Evolutionary conservation across 2,329 filamentous ascomycete genomes (phyloP), one percentile per base, ranked within the genome.

Genomic region (Fusarium verticillioides): DNA sequence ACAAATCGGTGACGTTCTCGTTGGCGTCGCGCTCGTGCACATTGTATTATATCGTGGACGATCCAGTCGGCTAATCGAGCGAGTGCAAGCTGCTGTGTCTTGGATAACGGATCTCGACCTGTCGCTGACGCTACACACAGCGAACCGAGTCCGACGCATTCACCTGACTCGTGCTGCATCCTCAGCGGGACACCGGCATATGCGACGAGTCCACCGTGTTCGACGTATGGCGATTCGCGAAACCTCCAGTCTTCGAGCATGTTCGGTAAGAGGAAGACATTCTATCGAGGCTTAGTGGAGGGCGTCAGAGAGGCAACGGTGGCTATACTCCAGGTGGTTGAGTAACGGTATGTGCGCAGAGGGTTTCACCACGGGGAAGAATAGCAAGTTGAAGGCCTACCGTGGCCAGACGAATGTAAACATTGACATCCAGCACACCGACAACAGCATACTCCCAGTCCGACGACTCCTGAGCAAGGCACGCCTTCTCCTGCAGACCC

Each of bases 381-480:
- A 84, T 78, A 21, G 80, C 82, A 2, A 86, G 72, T 1, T 83
- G 79, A 8, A 86, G 75, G 4, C 84, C 84, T 4, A 82, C 79
- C 1, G 84, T 83, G 6, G 81, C 84, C 30, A 86, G 65, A 19
- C 85, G 82, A 8, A 81, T 83, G 69, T 83, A 86, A 37, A 82
- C 79, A 50, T 85, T 81, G 66, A 84, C 78, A 32, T 84, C 82
- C 9, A 86, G 77, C 7, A 86, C 73, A 5, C 85, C 85, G 10
- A 85, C 78, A 23, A 85, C 82, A n/a, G 81, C 84, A 60, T 81
- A 84, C 13, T 86, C 84, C 84, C 85, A 86, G 12, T 80, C 84
- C 9, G 82, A 80, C 2, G 82, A 82, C 28, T 85, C 81, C 30
- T 82, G 78, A 0, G 82, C 83, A 6, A 86, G 75, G 21, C 79